Conservation (phyloP, 352 stramenopile genomes). For the Lagenidium giganteum region DNA sequence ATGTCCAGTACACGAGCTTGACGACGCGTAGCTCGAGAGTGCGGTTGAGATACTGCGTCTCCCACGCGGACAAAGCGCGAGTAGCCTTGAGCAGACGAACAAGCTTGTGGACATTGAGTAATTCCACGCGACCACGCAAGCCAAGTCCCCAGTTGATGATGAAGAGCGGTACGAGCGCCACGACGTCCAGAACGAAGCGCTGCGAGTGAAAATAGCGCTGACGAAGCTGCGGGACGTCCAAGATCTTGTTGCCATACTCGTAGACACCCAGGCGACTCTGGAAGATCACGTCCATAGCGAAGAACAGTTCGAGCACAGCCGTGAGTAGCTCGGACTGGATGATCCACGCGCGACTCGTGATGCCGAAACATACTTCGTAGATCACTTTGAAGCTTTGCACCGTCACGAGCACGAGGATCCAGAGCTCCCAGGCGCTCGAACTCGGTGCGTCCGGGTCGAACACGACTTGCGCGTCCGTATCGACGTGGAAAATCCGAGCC, state of each 20-base stretch:
- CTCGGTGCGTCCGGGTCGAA: constrained; percentile 37
- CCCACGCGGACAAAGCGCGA: constrained; percentile 12
- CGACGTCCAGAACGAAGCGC: constrained; percentile 22
- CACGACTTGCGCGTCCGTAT: constrained; percentile 20
- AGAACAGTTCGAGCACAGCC: constrained; percentile 36
- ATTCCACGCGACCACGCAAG: constrained; percentile 14
- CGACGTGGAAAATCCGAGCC: constrained; percentile 22
- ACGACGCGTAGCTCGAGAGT: constrained; percentile 38
- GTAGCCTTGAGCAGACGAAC: constrained; percentile 27
- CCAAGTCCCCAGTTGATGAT: constrained; percentile 35
- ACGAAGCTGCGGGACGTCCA: constrained; percentile 34
- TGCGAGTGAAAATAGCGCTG: constrained; percentile 33
- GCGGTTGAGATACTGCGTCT: constrained; percentile 35
- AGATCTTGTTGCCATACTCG: constrained; percentile 66
- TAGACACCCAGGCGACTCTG: constrained; percentile 46
- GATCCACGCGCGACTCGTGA: constrained; percentile 4
- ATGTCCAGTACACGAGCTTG: constrained; percentile 42
- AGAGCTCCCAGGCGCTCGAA: constrained; percentile 22
- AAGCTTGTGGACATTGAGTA: constrained; percentile 53
- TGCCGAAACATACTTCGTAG: constrained; percentile 22
- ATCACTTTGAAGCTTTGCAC: constrained; percentile 32
- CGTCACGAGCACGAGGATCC: constrained; percentile 22
- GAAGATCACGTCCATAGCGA: constrained; percentile 42
- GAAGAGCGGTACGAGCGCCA: constrained; percentile 40
- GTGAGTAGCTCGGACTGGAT: constrained; percentile 16